Evolutionary conservation across 192 early-diverging fungal species (phyloP).

Genomic region (Chytriomyces confervae): DNA sequence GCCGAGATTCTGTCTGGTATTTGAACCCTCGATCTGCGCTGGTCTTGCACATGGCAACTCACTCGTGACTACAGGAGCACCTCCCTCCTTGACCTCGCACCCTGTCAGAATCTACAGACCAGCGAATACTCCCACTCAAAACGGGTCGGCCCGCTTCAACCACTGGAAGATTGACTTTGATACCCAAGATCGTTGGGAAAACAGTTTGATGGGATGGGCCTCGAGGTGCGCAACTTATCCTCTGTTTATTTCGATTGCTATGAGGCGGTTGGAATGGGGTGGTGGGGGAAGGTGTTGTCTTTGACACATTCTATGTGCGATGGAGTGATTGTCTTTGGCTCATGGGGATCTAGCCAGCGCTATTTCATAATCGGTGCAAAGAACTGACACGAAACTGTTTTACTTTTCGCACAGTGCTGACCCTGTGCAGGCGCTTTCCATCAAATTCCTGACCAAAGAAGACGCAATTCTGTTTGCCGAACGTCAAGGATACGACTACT

Average conservation of each 20-base stretch:
- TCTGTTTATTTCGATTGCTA: background rate
- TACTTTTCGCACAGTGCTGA: constrained; percentile 67
- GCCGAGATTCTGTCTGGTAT: constrained; percentile 29
- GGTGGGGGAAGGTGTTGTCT: background rate
- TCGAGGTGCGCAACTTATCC: constrained; percentile 60
- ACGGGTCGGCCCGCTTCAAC: constrained; percentile 75
- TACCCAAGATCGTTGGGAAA: constrained; percentile 86
- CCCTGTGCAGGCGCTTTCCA: constrained; percentile 74
- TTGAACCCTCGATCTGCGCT: background rate
- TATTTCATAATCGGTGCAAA: too few relatives aligned
- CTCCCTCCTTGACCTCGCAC: constrained; percentile 11
- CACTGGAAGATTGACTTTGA: constrained; percentile 95
- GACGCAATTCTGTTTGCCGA: constrained; percentile 94
- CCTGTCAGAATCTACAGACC: constrained; percentile 86
- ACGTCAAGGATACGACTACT: constrained; percentile 92
- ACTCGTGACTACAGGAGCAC: constrained; percentile 16
- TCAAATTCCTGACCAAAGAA: constrained; percentile 88
- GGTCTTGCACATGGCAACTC: too few relatives aligned
- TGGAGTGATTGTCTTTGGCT: constrained; percentile 1
- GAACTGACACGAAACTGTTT: background rate
- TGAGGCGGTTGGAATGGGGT: background rate
- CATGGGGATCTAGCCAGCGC: too few relatives aligned
- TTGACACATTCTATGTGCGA: background rate
- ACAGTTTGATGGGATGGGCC: constrained; percentile 94
- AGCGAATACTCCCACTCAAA: constrained; percentile 84